Base-by-base conservation (phyloP, 2,329 filamentous ascomycete species). In the Scedosporium apiospermum region DNA sequence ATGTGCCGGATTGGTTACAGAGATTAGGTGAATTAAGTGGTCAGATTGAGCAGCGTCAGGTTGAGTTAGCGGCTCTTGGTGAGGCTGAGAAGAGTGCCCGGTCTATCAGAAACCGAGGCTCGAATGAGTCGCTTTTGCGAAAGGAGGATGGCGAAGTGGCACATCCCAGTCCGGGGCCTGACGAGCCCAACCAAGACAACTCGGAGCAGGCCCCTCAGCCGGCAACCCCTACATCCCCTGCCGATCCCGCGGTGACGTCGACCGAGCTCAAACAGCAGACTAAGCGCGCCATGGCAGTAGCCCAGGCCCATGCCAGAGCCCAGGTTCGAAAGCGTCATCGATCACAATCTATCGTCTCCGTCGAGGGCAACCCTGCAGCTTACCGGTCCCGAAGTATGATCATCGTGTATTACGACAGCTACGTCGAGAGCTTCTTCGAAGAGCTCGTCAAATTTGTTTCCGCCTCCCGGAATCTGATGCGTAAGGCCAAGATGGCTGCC, bases 371-470 rank as follows among this genome's bases (percentile, higher is more conserved):
- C 2, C 71, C 78, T 1, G 73, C 78, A 10, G 84, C 85, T 65
- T 89, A 88, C 71, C 86, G 89, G 62, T 86, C 86, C 3, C 84
- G 88, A 66, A 87, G 82, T 63, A 89, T 91, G 80, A 88, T 93
- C 57, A 87, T 95, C 49, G 89, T 97, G n/a, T 93, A 91, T 74
- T 97, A 97, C 71, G 93, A 97, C 71, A 90, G 89, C 67, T 88
- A 91, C 65, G 88, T 96, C 3, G 92, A 97, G 71, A 85, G 85
- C 60, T 86, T 88, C 46, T 91, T 97, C 66, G 92, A 96, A 68
- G 82, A 88, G 62, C 77, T 96, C 59, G 92, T 96, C 63, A 88
- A 91, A 65, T 88, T 89, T 63, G 87, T 97, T 42, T 91, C 90
- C 4, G 84, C 85, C 1, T 90, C 89, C 59, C 82, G 93, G 63